These are phyloP conservation scores for Biscogniauxia marginata DNA, from an alignment of 2,329 filamentous ascomycete genomes.

Conservation along the genomic window DNA sequence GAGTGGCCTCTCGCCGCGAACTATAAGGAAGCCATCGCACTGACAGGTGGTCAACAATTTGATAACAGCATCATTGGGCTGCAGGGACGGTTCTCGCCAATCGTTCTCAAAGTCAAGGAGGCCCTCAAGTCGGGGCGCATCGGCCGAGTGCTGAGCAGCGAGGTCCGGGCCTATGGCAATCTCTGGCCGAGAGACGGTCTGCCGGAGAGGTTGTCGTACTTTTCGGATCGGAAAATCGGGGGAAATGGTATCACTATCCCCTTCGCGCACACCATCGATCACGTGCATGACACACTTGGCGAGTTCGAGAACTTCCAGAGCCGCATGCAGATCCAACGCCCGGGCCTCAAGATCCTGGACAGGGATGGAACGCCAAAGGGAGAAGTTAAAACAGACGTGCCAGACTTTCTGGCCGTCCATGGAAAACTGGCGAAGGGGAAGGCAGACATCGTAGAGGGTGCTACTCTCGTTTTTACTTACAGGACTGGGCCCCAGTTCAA, in stretches of 20 bases:
- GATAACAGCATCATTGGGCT: constrained; percentile 46
- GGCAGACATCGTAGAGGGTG: constrained; percentile 30
- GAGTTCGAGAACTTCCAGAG: constrained; percentile 40
- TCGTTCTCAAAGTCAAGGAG: constrained; percentile 42
- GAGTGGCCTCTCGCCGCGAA: constrained; percentile 59
- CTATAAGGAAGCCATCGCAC: constrained; percentile 37
- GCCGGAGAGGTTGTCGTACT: constrained; percentile 43
- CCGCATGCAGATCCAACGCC: constrained; percentile 45
- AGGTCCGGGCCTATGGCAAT: constrained; percentile 40
- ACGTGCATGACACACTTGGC: constrained; percentile 45
- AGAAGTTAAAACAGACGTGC: constrained; percentile 40
- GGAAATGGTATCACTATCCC: constrained; percentile 25
- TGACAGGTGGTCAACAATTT: constrained; percentile 37
- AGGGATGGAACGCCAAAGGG: constrained; percentile 29
- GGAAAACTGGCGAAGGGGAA: constrained; percentile 34
- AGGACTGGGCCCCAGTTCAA: constrained; percentile 50
- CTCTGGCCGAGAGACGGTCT: constrained; percentile 34
- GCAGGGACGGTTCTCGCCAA: constrained; percentile 48
- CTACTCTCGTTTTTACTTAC: constrained; percentile 44
- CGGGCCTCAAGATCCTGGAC: constrained; percentile 37
- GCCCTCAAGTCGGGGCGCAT: constrained; percentile 45
- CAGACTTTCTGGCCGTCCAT: constrained; percentile 42
- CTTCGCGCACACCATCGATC: constrained; percentile 39
- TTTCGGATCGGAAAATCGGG: constrained; percentile 42
- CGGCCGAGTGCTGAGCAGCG: constrained; percentile 52